A percentile compares a stretch with the other conserved stretches of the same genome.
phyloP scores from a whole-genome alignment of 257 asterid genomes.

The Solanum chilense region DNA sequence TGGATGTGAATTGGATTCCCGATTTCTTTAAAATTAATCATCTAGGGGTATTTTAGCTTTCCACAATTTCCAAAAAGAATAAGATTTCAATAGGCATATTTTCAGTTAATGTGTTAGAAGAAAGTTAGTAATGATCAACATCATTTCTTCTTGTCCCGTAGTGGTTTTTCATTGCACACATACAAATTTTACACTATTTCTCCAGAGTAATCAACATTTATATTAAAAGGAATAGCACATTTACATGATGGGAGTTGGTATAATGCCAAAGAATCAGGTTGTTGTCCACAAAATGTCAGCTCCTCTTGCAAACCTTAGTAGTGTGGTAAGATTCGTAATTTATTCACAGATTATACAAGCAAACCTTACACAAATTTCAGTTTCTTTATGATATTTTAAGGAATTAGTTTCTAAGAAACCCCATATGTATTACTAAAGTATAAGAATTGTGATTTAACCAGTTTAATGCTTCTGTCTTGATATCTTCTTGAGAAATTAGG shows the following conservation, averaged over 20 bases:
- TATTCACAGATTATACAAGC: conserved; percentile 49
- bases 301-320: conserved; percentile 44
- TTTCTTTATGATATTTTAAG: conserved; percentile 25
- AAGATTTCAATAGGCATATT: too few species aligned
- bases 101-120: too few species aligned
- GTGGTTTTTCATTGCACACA: conserved; percentile 47
- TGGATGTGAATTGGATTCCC: too few species aligned
- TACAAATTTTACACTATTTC: conserved; percentile 60
- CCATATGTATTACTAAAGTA: too few species aligned
- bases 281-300: conserved; percentile 42
- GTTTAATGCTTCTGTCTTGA: too few species aligned
- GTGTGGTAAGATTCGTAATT: conserved; percentile 61
- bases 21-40: too few species aligned
- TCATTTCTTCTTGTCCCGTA: conserved; percentile 53
- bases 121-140: too few species aligned
- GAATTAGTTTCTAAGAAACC: too few species aligned
- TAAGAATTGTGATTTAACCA: too few species aligned
- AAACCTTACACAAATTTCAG: conserved; percentile 81
- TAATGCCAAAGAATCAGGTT: conserved; percentile 56
- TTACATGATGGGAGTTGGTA: conserved; percentile 80
- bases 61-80: too few species aligned
- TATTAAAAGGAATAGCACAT: conserved; percentile 59
- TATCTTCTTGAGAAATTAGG: too few species aligned
- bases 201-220: conserved; percentile 62
- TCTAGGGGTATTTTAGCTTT: too few species aligned